These are phyloP conservation scores for Penicillium roqueforti DNA, from an alignment of 495 filamentous ascomycete species.

Conservation along the genomic window DNA sequence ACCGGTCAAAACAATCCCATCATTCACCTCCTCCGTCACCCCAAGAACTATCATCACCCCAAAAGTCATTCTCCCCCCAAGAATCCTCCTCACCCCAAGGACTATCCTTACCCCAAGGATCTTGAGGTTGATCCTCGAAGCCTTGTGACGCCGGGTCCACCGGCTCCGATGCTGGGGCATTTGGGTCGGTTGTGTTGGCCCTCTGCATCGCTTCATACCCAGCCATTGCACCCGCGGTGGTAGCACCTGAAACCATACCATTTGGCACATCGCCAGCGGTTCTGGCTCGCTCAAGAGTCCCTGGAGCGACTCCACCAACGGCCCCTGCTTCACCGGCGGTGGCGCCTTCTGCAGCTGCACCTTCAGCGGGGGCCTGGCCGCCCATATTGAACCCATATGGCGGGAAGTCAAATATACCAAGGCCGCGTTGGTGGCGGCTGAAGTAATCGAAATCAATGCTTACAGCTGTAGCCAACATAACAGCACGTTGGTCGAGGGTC, in stretches of 20 bases:
- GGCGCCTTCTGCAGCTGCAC: conserved; percentile 36
- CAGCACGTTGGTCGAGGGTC: conserved; percentile 66
- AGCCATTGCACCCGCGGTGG: conserved; percentile 56
- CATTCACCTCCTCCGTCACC: conserved; percentile 16
- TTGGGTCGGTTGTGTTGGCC: conserved; percentile 28
- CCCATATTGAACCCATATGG: conserved; percentile 47
- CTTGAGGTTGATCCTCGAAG: conserved; percentile 27
- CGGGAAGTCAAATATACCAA: conserved; percentile 52
- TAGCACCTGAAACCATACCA: conserved; percentile 39
- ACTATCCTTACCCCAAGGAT: conserved; percentile 34
- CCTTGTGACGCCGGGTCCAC: conserved; percentile 16
- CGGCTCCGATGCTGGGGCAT: conserved; percentile 15
- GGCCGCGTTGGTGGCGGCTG: conserved; percentile 51
- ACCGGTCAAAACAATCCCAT: conserved; percentile 36
- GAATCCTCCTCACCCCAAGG: conserved; percentile 15
- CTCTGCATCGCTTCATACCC: conserved; percentile 63
- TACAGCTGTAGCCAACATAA: conserved; percentile 69
- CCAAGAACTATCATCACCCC: conserved; percentile 24
- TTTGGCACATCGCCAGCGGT: conserved; percentile 38
- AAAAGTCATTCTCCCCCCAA: too few species aligned
- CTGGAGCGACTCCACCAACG: conserved; percentile 36
- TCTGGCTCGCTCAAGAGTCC: conserved; percentile 24
- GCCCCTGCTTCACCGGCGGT: conserved; percentile 37
- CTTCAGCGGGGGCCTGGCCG: conserved; percentile 45
- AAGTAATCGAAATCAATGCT: conserved; percentile 74